These are phyloP conservation scores for Starmerella ratchasimensis DNA, from an alignment of 805 yeast species.

Conservation along the genomic window DNA sequence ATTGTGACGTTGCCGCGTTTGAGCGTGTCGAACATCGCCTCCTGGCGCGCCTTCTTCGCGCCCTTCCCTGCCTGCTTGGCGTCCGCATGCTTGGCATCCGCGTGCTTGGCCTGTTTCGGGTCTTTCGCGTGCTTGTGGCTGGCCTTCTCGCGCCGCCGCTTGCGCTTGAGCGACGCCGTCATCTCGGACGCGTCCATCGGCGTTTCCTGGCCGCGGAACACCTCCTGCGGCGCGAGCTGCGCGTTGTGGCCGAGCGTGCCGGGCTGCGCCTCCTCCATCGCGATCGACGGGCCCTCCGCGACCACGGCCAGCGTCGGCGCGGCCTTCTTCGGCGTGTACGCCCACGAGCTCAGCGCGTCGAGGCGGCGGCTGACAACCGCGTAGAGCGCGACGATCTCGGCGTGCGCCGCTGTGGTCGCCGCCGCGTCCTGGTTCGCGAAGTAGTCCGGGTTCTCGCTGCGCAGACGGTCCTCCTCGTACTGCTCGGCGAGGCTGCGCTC, in stretches of 20 bases:
- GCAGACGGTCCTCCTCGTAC: conserved; percentile 68
- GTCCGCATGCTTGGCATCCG: conserved; percentile 21
- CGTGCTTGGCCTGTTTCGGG: conserved; percentile 24
- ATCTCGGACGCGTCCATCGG: conserved; percentile 16
- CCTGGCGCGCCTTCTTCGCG: conserved; percentile 29
- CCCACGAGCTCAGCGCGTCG: conserved; percentile 87
- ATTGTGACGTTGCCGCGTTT: conserved; percentile 66
- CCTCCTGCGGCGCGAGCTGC: conserved; percentile 88
- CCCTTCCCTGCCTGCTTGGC: conserved; percentile 27
- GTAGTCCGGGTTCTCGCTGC: conserved; percentile 29
- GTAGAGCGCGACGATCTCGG: conserved; percentile 59
- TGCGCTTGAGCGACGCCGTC: conserved; percentile 31
- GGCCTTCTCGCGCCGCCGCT: conserved; percentile 73
- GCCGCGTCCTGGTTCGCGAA: conserved; percentile 40
- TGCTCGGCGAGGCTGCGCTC: conserved; percentile 78
- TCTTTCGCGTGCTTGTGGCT: not conserved
- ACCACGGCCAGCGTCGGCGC: conserved; percentile 68
- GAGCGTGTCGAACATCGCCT: conserved; percentile 49
- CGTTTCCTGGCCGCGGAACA: conserved; percentile 38
- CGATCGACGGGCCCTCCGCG: conserved; percentile 65
- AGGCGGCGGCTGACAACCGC: conserved; percentile 51
- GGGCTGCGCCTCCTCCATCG: conserved; percentile 97
- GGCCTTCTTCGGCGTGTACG: conserved; percentile 82
- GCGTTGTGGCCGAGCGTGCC: conserved; percentile 58
- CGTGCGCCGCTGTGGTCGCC: conserved; percentile 57